Conservation (phyloP, 352 stramenopile genomes). For the Phytophthora foliorum region DNA sequence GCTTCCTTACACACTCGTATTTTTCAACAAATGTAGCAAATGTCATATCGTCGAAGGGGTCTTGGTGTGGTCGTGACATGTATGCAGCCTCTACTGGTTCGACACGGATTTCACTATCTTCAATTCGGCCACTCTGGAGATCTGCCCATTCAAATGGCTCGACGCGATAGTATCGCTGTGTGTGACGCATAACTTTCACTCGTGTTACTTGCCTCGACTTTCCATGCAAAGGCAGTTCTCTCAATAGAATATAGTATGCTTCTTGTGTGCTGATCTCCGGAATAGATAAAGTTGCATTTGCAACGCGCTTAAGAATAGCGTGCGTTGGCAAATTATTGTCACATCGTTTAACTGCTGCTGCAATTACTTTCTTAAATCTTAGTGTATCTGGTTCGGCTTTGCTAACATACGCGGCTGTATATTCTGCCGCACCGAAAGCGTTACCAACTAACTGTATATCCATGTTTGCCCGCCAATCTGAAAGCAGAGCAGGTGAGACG, state of each 20-base stretch:
- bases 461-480: too few species aligned
- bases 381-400: background rate
- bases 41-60: background rate
- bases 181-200: background rate
- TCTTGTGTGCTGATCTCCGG: background rate
- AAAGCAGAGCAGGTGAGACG: too few species aligned
- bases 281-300: background rate
- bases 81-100: background rate
- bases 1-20: background rate
- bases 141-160: background rate
- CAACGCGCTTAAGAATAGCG: background rate
- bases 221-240: too few species aligned
- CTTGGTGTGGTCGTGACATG: background rate
- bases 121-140: background rate
- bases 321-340: background rate
- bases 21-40: conserved; percentile 15
- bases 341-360: background rate
- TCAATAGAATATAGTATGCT: background rate
- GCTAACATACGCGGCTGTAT: too few species aligned
- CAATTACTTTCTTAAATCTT: background rate
- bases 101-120: background rate
- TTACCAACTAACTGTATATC: too few species aligned
- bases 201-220: background rate
- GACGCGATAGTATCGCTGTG: background rate
- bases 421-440: too few species aligned